These are phyloP conservation scores for Alternaria atra DNA, from an alignment of 2,329 filamentous ascomycete species.

Conservation along the genomic window DNA sequence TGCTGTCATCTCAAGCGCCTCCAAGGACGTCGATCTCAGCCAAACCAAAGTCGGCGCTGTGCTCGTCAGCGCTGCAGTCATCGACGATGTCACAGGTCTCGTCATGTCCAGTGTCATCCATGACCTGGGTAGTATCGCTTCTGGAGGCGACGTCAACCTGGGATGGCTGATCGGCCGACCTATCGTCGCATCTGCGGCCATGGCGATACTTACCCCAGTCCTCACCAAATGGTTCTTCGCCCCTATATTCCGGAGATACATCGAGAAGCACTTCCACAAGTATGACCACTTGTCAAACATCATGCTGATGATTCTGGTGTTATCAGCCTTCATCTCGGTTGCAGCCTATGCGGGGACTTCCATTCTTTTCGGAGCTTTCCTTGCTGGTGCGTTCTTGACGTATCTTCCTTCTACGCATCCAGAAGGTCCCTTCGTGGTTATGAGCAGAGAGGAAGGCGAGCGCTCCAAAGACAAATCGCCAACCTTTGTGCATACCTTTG, in stretches of 20 bases:
- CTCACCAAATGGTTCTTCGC: constrained; percentile 51
- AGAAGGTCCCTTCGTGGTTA: constrained; percentile 34
- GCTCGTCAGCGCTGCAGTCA: constrained; percentile 58
- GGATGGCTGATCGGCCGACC: constrained; percentile 40
- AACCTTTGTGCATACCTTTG: constrained; percentile 43
- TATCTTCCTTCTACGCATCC: constrained; percentile 37
- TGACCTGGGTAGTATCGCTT: constrained; percentile 29
- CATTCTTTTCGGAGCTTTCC: constrained; percentile 42
- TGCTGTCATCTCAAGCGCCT: constrained; percentile 45
- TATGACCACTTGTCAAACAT: constrained; percentile 38
- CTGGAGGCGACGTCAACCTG: constrained; percentile 19
- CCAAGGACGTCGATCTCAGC: constrained; percentile 51
- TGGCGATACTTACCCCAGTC: constrained; percentile 32
- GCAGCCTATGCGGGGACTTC: constrained; percentile 43
- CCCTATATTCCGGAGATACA: constrained; percentile 28
- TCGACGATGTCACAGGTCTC: constrained; percentile 58
- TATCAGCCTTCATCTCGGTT: constrained; percentile 40
- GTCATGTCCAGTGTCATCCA: constrained; percentile 52
- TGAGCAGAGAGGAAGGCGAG: constrained; percentile 38
- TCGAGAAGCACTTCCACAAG: constrained; percentile 29
- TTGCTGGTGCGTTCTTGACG: constrained; percentile 41
- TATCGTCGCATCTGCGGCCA: constrained; percentile 36
- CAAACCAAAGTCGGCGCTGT: constrained; percentile 57
- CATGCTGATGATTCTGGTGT: constrained; percentile 38
- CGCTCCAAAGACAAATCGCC: constrained; percentile 35